These are phyloP conservation scores for Lojkania enalia DNA, from an alignment of 2,329 filamentous ascomycete species.

Conservation along the genomic window DNA sequence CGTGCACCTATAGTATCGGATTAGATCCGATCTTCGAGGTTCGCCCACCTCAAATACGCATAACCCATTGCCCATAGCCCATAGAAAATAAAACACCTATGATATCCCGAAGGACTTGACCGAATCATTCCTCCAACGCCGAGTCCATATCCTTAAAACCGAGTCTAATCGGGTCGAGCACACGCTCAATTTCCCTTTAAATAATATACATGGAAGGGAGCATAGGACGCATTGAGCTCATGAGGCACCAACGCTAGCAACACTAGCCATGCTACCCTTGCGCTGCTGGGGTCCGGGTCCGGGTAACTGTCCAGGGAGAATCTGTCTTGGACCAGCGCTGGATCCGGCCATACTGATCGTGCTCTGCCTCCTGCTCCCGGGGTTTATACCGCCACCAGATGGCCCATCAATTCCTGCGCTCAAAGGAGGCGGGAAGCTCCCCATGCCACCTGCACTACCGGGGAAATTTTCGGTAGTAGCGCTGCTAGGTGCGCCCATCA, in stretches of 20 bases:
- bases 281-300: conserved; percentile 34
- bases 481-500: conserved; percentile 37
- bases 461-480: conserved; percentile 37
- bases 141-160: no score
- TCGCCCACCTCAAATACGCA: no score
- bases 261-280: conserved; percentile 37
- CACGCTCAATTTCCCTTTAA: no score
- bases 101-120: no score
- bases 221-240: no score
- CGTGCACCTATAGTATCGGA: no score
- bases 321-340: conserved; percentile 36
- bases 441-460: conserved; percentile 29
- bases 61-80: no score
- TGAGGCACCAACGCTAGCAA: conserved; percentile 22
- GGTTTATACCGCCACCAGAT: conserved; percentile 11
- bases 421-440: conserved; percentile 30
- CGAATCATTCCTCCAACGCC: no score
- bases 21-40: no score
- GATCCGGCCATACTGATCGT: conserved; percentile 25
- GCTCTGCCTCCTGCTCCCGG: conserved; percentile 34
- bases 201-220: no score
- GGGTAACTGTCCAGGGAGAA: conserved; percentile 44
- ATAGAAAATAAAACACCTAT: no score
- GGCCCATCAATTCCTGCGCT: conserved; percentile 37
- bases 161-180: no score